Base-by-base conservation (phyloP, 768 basidiomycete genomes). In the Flagelloscypha sp. region DNA sequence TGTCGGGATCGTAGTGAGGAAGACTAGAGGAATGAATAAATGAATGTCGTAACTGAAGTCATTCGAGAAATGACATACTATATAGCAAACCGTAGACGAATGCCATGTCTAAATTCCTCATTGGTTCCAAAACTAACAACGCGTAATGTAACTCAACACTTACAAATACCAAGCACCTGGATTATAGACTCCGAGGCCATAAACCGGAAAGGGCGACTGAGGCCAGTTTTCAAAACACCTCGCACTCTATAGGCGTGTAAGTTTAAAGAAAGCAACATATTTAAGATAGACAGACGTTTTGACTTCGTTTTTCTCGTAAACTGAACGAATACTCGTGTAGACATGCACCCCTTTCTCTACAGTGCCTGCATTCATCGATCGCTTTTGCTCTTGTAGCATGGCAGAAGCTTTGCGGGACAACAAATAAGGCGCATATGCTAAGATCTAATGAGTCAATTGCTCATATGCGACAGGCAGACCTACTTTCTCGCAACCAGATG, bases 181-280 rank as follows among this genome's bases (percentile, higher is more conserved):
- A 83, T 61, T 45, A 86, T 82, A 1, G 76, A 71, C 48, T 87
- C 84, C 4, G 47, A 48, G 1, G 36, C 47, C 37, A 84, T 79
- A 8, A 88, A 50, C 4, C 55, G 47, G 57, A 89, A 82, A 0
- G 88, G 87, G n/a, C 84, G 70, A 8, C 64, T 55, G 16, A 88
- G 55, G 0, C 81, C 66, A 38, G 59, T 69, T 1, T 42, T 28
- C 38, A 88, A 57, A 23, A 84, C 63, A 1, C 48, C 31, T 46
- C 61, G 47, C 74, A 71, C 22, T 19, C 27, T 12, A 9, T 37
- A 35, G 7, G 36, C 33, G 36, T 24, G 11, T 18, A 17, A 27
- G 23, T 1, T n/a, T 18, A 20, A 6, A 9, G 17, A 29, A 11
- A 32, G n/a, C 10, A 15, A 19, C 17, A 11, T 13, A 13, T 2